Base-by-base conservation (phyloP, 116 monocot species). In the Cymodocea nodosa region DNA sequence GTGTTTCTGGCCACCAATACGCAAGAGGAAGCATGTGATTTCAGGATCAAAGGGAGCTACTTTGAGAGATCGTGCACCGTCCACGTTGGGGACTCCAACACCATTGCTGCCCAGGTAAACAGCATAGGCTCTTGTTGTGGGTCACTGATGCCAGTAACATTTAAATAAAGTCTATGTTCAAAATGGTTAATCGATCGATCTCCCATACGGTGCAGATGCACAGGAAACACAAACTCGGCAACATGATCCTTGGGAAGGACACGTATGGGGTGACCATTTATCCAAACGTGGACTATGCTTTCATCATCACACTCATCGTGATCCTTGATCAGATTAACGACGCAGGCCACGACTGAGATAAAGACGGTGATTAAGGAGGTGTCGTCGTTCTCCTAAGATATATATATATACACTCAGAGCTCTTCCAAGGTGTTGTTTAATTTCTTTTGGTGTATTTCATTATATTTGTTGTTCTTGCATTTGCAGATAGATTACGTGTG, bases 211-310 rank as follows among this genome's bases (percentile, higher is more conserved):
- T 74, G 60, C 71, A 87, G 87, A 74, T 84, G 71, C 76, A 65
- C 15, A 71, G 68, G 24, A 52, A 79, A 15, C 64, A 69, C 40
- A 75, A 65, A 10, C 37, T 84, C 0, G 74, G 35, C 35, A 79
- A 75, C 52, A 64, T 81, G 14, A 7, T 74, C 24, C 76, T 78
- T 2, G 78, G 82, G 12, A 81, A 72, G 71, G 76, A 84, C 22
- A 71, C 76, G 0, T 87, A 76, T 40, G 66, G 71, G 12, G 77
- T 79, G 14, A 81, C 78, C 0, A 62, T 87, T 16, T 69, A 74
- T 37, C 78, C 83, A 6, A 73, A 76, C 34, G 76, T 84, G 17
- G 87, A 87, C 49, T 74, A 87, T 25, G 80, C 84, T 10, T 84
- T 87, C 25, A 58, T 87, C 37, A 71, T 73, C 17, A 39, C 66